Base-by-base conservation (phyloP, 331 rosid species). In the Phaseolus coccineus region DNA sequence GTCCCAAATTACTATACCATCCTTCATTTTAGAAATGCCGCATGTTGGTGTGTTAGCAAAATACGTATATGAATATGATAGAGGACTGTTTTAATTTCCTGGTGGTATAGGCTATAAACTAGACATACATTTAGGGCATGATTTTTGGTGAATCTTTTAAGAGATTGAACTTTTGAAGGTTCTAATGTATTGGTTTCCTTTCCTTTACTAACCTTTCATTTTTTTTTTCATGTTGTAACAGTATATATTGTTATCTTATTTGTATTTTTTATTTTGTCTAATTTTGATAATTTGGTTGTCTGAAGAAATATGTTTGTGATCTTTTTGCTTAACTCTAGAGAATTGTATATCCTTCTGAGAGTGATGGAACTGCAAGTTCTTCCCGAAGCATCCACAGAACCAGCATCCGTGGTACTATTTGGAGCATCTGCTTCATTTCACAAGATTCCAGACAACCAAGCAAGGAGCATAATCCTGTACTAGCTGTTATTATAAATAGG, bases 401-500 rank as follows among this genome's bases (percentile, higher is more conserved):
- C 79, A 84, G 63, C 73, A 85, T 91, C 63, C 46, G 66, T 16
- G 97, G 98, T 81, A 90, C 97, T 40, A 90, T 94, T 83, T 94
- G 98, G 98, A 88, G 97, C 83, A 91, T 91, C 97, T 90, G 96
- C 91, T 95, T 95, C 81, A 89, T 92, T 83, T 89, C 97, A 4
- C 88, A 89, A 80, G 88, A 88, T 84, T 85, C 83, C 57, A 76
- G 76, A 81, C 88, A 86, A 66, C 72, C 53, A 80, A 86, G 75
- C 81, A 83, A 84, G 85, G 97, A 85, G 80, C 84, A 84, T 76
- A 89, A 90, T 87, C 94, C 98, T 83, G 65, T 92, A 63, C 91
- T 95, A 25, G 98, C 98, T 75, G 70, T 95, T 87, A 80, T 95
- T 88, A 75, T 92, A 77, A 87, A 92, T 84, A 90, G 97, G 97